Percentiles rank a stretch among this genome's conserved stretches.
Evolutionary conservation across 2,329 filamentous ascomycete species (phyloP).

Genomic region (Plectosphaerella cucumerina): DNA sequence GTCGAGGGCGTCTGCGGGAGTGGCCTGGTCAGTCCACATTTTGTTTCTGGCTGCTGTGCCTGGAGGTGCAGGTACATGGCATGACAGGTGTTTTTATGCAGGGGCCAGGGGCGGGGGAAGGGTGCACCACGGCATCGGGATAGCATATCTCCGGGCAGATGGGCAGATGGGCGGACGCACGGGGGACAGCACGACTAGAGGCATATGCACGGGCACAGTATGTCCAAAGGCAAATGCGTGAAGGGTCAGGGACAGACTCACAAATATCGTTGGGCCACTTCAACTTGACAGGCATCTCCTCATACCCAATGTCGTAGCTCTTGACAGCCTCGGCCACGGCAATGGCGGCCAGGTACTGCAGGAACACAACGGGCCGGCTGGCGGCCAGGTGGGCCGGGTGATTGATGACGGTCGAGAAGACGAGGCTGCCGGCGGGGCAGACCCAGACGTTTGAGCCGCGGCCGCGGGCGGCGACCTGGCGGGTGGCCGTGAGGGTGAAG

Average conservation of each 20-base stretch:
- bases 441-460: constrained; percentile 94
- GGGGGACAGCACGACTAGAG: background rate
- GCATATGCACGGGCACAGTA: no score
- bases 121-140: no score
- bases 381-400: constrained; percentile 71
- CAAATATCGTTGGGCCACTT: constrained; percentile 99
- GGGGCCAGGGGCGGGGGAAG: no score
- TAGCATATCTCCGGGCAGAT: no score
- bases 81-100: no score
- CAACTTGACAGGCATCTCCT: constrained; percentile 71
- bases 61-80: background rate
- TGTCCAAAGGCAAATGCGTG: no score
- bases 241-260: constrained; percentile 38
- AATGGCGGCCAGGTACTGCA: constrained; percentile 89
- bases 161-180: constrained; percentile 21
- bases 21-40: background rate
- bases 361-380: constrained; percentile 79
- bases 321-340: constrained; percentile 82
- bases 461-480: constrained; percentile 82
- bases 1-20: constrained; percentile 58
- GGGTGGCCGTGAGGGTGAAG: constrained; percentile 84
- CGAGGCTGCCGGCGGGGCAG: constrained; percentile 77
- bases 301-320: constrained; percentile 72
- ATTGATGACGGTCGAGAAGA: constrained; percentile 85
- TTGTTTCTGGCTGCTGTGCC: background rate